Conservation (phyloP, 75 land plant species). For the Picea glauca region DNA sequence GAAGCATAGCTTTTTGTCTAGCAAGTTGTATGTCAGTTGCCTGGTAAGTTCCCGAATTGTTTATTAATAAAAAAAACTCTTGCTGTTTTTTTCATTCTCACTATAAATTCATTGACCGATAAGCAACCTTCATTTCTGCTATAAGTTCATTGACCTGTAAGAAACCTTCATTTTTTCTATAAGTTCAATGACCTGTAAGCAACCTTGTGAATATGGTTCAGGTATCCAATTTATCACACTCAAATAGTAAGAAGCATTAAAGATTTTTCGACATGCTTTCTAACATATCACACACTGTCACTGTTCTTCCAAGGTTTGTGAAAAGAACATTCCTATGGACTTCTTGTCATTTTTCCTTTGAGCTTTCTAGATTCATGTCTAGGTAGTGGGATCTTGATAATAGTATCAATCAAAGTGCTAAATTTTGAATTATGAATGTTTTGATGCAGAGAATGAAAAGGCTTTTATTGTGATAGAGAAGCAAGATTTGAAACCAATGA, state of each 20-base stretch:
- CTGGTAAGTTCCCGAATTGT: too few species aligned
- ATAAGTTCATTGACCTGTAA: too few species aligned
- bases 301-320: conserved; percentile 67
- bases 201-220: too few species aligned
- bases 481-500: conserved; percentile 19
- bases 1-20: too few species aligned
- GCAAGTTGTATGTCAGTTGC: too few species aligned
- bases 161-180: too few species aligned
- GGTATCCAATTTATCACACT: conserved; percentile 23
- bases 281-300: conserved; percentile 83
- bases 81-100: too few species aligned
- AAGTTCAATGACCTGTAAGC: too few species aligned
- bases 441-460: background rate
- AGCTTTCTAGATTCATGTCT: background rate
- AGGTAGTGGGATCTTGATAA: background rate
- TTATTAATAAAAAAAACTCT: too few species aligned
- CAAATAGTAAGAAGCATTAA: conserved; percentile 73
- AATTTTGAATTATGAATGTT: background rate
- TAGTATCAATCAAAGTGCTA: background rate
- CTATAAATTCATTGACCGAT: too few species aligned
- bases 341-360: too few species aligned
- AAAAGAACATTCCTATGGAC: background rate
- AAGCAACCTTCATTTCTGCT: too few species aligned
- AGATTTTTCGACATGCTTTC: conserved; percentile 78
- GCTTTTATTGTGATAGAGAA: conserved; percentile 12